These are phyloP conservation scores for Stagonosporopsis tanaceti DNA, from an alignment of 2,329 filamentous ascomycete species.

Conservation along the genomic window DNA sequence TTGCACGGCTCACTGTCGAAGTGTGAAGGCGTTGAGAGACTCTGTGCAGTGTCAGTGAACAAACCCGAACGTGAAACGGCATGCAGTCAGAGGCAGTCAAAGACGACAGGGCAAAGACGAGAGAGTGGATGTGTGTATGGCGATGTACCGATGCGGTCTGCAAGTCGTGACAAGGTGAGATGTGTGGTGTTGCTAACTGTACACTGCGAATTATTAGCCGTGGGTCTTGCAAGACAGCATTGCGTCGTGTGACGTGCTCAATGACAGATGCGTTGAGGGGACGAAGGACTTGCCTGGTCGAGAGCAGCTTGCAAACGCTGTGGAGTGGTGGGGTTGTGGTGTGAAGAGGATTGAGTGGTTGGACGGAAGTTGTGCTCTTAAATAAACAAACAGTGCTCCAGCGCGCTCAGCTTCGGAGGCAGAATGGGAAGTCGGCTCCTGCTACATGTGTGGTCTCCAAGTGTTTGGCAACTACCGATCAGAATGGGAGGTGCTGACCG, in stretches of 20 bases:
- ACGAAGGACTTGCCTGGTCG: slow-evolving; percentile 1
- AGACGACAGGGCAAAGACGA: background rate
- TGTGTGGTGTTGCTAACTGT: background rate
- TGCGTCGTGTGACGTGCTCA: background rate
- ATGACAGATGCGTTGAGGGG: background rate
- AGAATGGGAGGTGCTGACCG: background rate
- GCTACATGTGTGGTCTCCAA: background rate
- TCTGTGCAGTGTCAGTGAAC: slow-evolving; percentile 1
- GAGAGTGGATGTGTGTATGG: background rate
- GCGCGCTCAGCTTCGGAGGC: background rate
- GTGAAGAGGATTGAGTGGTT: slow-evolving; percentile 21
- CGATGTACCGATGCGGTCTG: background rate
- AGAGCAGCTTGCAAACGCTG: background rate
- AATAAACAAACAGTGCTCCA: background rate
- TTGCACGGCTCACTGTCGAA: background rate
- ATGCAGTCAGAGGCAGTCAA: background rate
- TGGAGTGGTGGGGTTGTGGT: slow-evolving; percentile 6
- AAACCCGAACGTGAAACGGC: background rate
- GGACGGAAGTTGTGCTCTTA: slow-evolving; percentile 14
- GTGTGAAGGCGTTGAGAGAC: background rate
- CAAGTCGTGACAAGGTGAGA: background rate
- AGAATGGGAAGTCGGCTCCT: background rate
- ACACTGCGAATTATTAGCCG: slow-evolving; percentile 1
- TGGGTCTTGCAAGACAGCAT: background rate
- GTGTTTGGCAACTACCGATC: background rate